phyloP scores from a whole-genome alignment of 768 basidiomycete species.

The Russula virescens region DNA sequence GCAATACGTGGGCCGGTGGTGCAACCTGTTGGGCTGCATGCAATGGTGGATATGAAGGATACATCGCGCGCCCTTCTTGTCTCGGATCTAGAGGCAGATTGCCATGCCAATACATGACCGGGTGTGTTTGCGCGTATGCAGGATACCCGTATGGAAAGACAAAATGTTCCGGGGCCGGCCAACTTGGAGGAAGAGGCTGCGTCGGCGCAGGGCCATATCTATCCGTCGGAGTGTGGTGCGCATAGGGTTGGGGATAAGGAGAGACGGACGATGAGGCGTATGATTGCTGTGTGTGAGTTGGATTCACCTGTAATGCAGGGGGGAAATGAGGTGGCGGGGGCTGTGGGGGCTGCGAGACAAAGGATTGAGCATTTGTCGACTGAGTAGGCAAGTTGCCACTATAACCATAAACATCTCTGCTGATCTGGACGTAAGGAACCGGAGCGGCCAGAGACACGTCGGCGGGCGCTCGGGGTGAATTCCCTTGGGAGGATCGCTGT shows the following conservation, averaged over 20 bases:
- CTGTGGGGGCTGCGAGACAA: constrained; percentile 6
- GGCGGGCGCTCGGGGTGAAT: constrained; percentile 16
- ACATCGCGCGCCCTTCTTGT: constrained; percentile 10
- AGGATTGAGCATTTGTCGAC: constrained; percentile 3
- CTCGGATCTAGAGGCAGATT: constrained; percentile 16
- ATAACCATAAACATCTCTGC: constrained; percentile 19
- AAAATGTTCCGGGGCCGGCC: constrained; percentile 29
- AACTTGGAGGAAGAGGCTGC: constrained; percentile 19
- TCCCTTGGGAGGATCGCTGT: constrained; percentile 9
- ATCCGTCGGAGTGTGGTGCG: constrained; percentile 19
- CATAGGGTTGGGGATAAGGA: constrained; percentile 24
- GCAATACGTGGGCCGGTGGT: background rate
- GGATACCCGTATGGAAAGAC: constrained; percentile 29
- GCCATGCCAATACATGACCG: constrained; percentile 38
- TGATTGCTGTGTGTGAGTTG: constrained; percentile 19
- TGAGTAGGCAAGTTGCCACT: constrained; percentile 16
- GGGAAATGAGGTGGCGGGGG: constrained; percentile 16
- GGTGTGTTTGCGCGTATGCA: constrained; percentile 26
- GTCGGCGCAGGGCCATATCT: constrained; percentile 17
- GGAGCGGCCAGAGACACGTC: constrained; percentile 20
- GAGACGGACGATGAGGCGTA: constrained; percentile 23
- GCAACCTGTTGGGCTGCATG: constrained; percentile 11
- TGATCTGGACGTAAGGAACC: constrained; percentile 19
- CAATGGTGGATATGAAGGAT: constrained; percentile 17
- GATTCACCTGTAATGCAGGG: constrained; percentile 18